Conservation (phyloP, 2,329 filamentous ascomycete genomes). For the Saccharata proteae region DNA sequence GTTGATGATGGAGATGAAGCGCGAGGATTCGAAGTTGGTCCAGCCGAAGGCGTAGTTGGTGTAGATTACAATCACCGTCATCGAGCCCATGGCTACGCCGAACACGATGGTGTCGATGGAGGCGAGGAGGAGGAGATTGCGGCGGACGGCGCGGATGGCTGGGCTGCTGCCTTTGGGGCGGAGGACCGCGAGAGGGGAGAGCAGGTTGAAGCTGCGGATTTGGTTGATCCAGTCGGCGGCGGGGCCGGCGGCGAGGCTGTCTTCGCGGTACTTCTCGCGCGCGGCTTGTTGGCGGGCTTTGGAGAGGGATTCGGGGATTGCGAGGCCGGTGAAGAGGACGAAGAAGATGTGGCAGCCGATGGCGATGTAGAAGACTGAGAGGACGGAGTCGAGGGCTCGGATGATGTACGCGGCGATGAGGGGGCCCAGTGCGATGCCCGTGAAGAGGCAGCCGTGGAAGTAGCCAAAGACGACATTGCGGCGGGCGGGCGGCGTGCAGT, state of each 20-base stretch:
- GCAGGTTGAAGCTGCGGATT: constrained; percentile 46
- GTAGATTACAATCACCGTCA: constrained; percentile 77
- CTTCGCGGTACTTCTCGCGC: constrained; percentile 49
- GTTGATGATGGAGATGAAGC: constrained; percentile 72
- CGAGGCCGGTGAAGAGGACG: constrained; percentile 55
- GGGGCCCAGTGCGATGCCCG: constrained; percentile 79
- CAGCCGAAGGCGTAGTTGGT: constrained; percentile 69
- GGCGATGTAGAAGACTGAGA: constrained; percentile 77
- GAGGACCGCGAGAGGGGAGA: constrained; percentile 67
- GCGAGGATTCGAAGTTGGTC: constrained; percentile 67
- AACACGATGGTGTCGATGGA: constrained; percentile 73
- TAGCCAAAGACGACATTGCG: constrained; percentile 79
- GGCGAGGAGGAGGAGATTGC: constrained; percentile 74
- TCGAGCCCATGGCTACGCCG: constrained; percentile 66
- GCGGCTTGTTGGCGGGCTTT: constrained; percentile 58
- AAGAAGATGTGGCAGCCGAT: constrained; percentile 62
- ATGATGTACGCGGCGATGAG: constrained; percentile 71
- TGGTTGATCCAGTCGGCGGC: constrained; percentile 33
- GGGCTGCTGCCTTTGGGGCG: constrained; percentile 55
- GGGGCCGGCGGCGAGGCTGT: constrained; percentile 20
- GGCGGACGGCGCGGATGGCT: constrained; percentile 52
- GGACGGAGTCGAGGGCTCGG: constrained; percentile 57
- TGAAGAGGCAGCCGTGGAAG: constrained; percentile 79
- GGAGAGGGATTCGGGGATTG: constrained; percentile 77
- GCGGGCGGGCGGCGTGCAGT: constrained; percentile 70